Evolutionary conservation across 2,329 filamentous ascomycete species (phyloP).

Genomic region (Macroventuria anomochaeta): DNA sequence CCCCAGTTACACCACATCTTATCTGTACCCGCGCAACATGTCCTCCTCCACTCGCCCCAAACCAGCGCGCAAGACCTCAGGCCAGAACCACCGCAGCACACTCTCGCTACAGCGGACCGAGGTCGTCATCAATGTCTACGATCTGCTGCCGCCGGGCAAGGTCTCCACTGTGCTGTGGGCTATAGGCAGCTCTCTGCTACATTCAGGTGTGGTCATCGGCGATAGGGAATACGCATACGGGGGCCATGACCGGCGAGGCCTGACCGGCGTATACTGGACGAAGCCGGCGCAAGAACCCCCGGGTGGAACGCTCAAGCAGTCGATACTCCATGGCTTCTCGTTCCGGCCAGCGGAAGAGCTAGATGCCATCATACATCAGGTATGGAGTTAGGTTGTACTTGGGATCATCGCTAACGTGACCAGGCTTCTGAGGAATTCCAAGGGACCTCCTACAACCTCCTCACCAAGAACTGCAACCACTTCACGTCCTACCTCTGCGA

Average conservation of each 20-base stretch:
- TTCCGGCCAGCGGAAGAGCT: slow-evolving; percentile 73
- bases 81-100: slow-evolving; percentile 65
- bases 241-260: slow-evolving; percentile 72
- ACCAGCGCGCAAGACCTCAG: slow-evolving; percentile 51
- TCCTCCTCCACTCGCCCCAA: slow-evolving; percentile 42
- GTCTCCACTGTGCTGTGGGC: slow-evolving; percentile 80
- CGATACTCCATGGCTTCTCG: slow-evolving; percentile 81
- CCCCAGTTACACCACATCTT: slow-evolving; percentile 12
- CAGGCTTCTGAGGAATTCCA: slow-evolving; percentile 73
- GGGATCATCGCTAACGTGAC: slow-evolving; percentile 20
- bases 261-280: slow-evolving; percentile 86
- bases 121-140: slow-evolving; percentile 78
- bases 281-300: slow-evolving; percentile 73
- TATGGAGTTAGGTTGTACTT: slow-evolving; percentile 19
- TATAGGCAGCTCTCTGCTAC: slow-evolving; percentile 76
- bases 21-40: slow-evolving; percentile 26
- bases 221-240: slow-evolving; percentile 85
- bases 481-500: slow-evolving; percentile 80
- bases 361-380: slow-evolving; percentile 68
- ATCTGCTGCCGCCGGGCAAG: slow-evolving; percentile 76
- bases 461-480: slow-evolving; percentile 88
- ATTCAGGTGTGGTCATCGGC: slow-evolving; percentile 83
- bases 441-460: slow-evolving; percentile 78
- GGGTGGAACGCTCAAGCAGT: slow-evolving; percentile 76
- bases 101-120: slow-evolving; percentile 75